Evolutionary conservation across 2,329 filamentous ascomycete genomes (phyloP).

Genomic region (Nemania diffusa): DNA sequence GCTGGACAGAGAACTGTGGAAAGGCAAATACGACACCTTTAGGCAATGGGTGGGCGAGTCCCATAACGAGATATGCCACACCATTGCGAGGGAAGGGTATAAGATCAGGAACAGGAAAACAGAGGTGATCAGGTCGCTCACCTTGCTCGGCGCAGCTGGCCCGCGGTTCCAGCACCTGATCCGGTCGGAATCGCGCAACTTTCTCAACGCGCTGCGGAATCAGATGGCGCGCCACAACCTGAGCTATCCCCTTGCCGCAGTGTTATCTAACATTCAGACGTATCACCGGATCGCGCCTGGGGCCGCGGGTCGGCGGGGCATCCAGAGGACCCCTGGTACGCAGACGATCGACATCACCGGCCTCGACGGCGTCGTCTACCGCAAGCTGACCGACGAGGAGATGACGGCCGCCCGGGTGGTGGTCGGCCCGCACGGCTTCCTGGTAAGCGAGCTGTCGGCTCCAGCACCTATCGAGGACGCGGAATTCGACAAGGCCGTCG

Average conservation of each 20-base stretch:
- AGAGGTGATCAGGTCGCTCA: neutral
- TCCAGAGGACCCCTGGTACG: neutral
- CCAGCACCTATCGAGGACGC: neutral
- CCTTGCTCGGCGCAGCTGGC: neutral
- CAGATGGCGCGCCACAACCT: neutral
- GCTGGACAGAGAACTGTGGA: neutral
- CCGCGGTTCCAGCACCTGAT: neutral
- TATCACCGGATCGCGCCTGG: neutral
- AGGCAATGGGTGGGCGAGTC: neutral
- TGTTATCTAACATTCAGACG: neutral
- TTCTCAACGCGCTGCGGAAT: neutral
- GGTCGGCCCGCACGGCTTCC: neutral
- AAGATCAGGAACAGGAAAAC: neutral
- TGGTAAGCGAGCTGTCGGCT: neutral
- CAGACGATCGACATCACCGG: neutral
- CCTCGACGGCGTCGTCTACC: neutral
- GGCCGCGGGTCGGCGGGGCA: neutral
- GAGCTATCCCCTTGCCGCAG: neutral
- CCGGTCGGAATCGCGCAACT: neutral
- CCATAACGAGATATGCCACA: neutral
- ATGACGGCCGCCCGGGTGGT: neutral
- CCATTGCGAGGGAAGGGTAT: neutral
- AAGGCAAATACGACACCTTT: neutral
- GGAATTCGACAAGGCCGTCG: neutral
- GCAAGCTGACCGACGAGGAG: neutral